Evolutionary conservation across 73 alveolate species (phyloP).

Genomic region (Tetrahymena elliotti): DNA sequence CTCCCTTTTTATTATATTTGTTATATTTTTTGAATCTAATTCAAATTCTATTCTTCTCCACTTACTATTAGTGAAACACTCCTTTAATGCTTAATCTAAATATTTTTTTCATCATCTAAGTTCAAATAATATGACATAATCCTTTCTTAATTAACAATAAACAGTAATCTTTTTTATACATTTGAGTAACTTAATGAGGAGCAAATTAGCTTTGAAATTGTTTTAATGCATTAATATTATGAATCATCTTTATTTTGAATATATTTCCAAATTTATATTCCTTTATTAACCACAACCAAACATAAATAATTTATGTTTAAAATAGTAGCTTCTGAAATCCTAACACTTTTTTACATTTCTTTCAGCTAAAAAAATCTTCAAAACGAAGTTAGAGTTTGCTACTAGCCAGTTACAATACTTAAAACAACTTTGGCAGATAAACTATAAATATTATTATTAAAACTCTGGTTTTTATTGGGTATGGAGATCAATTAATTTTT

Average conservation of each 20-base stretch:
- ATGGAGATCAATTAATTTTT: no score
- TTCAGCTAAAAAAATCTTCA: background rate
- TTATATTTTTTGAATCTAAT: background rate
- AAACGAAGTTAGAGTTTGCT: no score
- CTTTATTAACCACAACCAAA: background rate
- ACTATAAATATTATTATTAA: no score
- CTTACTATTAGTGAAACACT: background rate
- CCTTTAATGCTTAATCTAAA: background rate
- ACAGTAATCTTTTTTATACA: background rate
- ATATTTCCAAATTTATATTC: background rate
- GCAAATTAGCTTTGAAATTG: background rate
- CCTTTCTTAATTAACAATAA: background rate
- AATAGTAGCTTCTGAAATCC: background rate
- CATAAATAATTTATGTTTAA: background rate
- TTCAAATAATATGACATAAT: background rate
- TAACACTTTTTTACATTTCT: background rate
- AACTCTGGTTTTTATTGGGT: background rate
- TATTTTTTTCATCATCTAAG: background rate
- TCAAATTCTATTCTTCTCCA: background rate
- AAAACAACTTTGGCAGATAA: no score
- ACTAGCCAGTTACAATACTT: no score
- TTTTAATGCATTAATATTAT: background rate
- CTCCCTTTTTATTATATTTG: background rate
- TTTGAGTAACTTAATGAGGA: background rate
- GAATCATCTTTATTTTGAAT: background rate